Conservation (phyloP, 73 alveolate species). For the Paraurostyla sp. region DNA sequence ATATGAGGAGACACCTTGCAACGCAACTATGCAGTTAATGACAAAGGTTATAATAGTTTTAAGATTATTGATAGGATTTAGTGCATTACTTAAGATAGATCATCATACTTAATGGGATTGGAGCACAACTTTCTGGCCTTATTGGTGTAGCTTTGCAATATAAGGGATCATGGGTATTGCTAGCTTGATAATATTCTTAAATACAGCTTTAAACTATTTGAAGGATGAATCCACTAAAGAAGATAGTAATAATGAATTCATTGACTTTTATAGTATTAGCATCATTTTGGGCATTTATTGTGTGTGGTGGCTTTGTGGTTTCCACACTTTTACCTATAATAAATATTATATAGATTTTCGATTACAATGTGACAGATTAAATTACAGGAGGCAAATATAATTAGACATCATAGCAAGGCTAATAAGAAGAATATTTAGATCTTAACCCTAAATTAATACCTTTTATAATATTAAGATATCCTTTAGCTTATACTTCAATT, state of each 20-base stretch:
- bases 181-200: constrained; percentile 40
- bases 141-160: constrained; percentile 68
- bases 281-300: constrained; percentile 60
- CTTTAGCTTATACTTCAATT: background rate
- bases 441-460: no score
- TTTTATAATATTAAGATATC: constrained; percentile 1
- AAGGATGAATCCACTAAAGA: constrained; percentile 34
- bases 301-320: constrained; percentile 46
- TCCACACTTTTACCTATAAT: constrained; percentile 50
- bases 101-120: constrained; percentile 61
- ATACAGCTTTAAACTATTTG: constrained; percentile 35
- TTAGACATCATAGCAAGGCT: no score
- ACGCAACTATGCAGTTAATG: constrained; percentile 54
- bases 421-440: no score
- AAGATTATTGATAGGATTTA: constrained; percentile 34
- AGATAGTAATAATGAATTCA: constrained; percentile 15
- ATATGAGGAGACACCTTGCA: constrained; percentile 62
- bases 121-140: constrained; percentile 69
- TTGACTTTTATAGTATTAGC: constrained; percentile 33
- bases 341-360: constrained; percentile 29
- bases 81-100: constrained; percentile 53
- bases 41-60: constrained; percentile 32
- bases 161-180: constrained; percentile 59
- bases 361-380: background rate
- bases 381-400: background rate